Evolutionary conservation across 2,329 filamentous ascomycete genomes (phyloP).

Genomic region (Colletotrichum plurivorum): DNA sequence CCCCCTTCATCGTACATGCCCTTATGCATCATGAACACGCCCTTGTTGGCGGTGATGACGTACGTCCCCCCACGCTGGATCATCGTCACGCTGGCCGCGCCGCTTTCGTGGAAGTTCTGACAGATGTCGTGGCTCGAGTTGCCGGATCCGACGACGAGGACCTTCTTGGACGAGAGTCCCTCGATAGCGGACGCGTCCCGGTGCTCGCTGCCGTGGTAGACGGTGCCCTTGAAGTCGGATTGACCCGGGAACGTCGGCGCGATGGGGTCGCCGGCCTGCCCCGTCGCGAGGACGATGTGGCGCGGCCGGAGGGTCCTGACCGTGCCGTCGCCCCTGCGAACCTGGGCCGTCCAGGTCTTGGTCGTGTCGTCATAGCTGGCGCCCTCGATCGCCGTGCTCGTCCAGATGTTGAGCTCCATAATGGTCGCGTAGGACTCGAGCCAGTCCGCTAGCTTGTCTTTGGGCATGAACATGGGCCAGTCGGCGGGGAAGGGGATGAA

Average conservation of each 20-base stretch:
- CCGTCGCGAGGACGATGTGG: conserved; percentile 77
- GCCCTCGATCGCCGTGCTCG: conserved; percentile 61
- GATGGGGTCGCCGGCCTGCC: conserved; percentile 76
- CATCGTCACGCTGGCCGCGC: conserved; percentile 75
- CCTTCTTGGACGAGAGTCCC: conserved; percentile 67
- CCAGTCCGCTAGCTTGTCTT: conserved; percentile 79
- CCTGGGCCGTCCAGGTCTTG: conserved; percentile 68
- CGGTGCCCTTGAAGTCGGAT: conserved; percentile 69
- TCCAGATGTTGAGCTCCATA: conserved; percentile 80
- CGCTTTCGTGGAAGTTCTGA: conserved; percentile 76
- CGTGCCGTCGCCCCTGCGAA: conserved; percentile 59
- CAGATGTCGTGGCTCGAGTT: conserved; percentile 80
- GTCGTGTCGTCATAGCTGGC: conserved; percentile 65
- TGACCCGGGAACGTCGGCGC: conserved; percentile 70
- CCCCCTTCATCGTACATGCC: conserved; percentile 65
- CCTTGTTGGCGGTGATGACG: conserved; percentile 70
- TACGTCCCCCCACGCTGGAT: conserved; percentile 77
- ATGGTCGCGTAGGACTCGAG: conserved; percentile 75
- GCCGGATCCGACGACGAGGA: conserved; percentile 76
- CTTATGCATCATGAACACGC: conserved; percentile 67
- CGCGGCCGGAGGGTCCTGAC: conserved; percentile 70
- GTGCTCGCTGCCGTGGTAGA: conserved; percentile 67
- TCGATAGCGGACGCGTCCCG: conserved; percentile 13
- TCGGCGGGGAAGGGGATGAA: conserved; percentile 74
- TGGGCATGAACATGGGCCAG: conserved; percentile 80